Evolutionary conservation across 1,139 yeast genomes (phyloP).

Genomic region (Geotrichum cucujoidarum): DNA sequence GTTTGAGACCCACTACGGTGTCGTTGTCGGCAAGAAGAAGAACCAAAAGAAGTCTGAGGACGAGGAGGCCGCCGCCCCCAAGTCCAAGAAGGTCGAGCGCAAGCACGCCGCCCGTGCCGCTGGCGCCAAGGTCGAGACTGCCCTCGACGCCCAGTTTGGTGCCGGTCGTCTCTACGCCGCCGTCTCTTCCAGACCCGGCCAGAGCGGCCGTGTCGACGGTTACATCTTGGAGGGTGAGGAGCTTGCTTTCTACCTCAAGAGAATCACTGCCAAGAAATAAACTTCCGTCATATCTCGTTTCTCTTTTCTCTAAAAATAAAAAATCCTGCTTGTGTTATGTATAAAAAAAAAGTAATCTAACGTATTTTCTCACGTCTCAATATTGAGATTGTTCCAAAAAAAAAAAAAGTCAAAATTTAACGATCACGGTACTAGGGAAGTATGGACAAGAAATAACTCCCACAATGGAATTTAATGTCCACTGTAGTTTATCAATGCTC

Average conservation of each 20-base stretch:
- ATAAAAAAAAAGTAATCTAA: slow-evolving; percentile 7
- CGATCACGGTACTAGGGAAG: neutral
- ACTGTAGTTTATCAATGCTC: too few relatives aligned
- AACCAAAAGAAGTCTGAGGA: slow-evolving; percentile 36
- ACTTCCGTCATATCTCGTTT: too few relatives aligned
- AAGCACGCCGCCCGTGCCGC: slow-evolving; percentile 90
- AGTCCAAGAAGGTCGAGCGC: slow-evolving; percentile 81
- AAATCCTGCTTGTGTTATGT: slow-evolving; percentile 4
- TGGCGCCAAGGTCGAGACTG: slow-evolving; percentile 75
- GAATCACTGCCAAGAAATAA: slow-evolving; percentile 98
- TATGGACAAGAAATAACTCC: neutral
- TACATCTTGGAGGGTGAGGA: slow-evolving; percentile 99
- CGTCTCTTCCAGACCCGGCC: slow-evolving; percentile 99
- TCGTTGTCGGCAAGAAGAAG: slow-evolving; percentile 80
- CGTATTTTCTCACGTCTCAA: too few relatives aligned
- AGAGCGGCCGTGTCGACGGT: slow-evolving; percentile 99
- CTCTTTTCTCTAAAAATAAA: too few relatives aligned
- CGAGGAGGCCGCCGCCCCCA: slow-evolving; percentile 41
- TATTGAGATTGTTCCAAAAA: too few relatives aligned
- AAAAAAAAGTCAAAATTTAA: neutral
- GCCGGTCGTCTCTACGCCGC: slow-evolving; percentile 77
- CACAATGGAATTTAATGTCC: too few relatives aligned
- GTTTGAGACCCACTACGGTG: slow-evolving; percentile 98
- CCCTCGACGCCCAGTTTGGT: slow-evolving; percentile 84
- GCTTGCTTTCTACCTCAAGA: slow-evolving; percentile 99